phyloP scores from a whole-genome alignment of 2,329 filamentous ascomycete genomes.

The Aureobasidium sp. region DNA sequence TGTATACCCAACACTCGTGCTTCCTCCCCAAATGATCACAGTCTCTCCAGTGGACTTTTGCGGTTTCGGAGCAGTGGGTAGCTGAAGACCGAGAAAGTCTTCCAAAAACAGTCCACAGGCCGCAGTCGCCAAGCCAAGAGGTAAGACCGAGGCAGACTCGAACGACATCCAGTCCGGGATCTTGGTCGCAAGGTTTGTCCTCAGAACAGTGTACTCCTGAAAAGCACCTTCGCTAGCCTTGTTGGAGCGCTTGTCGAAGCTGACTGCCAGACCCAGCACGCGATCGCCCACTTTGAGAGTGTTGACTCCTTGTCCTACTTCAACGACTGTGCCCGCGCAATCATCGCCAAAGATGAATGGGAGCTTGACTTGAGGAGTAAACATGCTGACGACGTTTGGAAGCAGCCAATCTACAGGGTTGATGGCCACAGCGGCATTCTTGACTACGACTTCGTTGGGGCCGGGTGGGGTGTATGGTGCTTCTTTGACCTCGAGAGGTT shows the following conservation, averaged over 20 bases:
- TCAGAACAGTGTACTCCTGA: constrained; percentile 20
- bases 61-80: constrained; percentile 4
- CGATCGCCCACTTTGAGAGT: constrained; percentile 32
- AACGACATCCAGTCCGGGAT: constrained; percentile 21
- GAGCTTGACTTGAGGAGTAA: constrained; percentile 17
- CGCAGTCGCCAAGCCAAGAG: constrained; percentile 21
- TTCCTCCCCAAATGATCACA: constrained; percentile 46
- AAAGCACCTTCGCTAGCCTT: constrained; percentile 20
- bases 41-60: background rate
- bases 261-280: constrained; percentile 23
- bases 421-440: constrained; percentile 32
- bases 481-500: constrained; percentile 19
- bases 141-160: constrained; percentile 21
- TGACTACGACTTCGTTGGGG: constrained; percentile 30
- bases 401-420: constrained; percentile 35
- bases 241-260: constrained; percentile 13
- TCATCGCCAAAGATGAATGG: constrained; percentile 27
- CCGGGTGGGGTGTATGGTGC: constrained; percentile 21
- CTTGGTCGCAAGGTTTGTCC: constrained; percentile 10
- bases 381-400: constrained; percentile 24
- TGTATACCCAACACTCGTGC: constrained; percentile 36
- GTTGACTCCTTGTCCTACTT: constrained; percentile 29
- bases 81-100: constrained; percentile 15
- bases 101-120: constrained; percentile 19
- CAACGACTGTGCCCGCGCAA: constrained; percentile 27